Percentiles rank a stretch among this genome's conserved stretches.
Evolutionary conservation across 2,329 filamentous ascomycete species (phyloP).

Genomic region (Pseudocercospora macadamiae): DNA sequence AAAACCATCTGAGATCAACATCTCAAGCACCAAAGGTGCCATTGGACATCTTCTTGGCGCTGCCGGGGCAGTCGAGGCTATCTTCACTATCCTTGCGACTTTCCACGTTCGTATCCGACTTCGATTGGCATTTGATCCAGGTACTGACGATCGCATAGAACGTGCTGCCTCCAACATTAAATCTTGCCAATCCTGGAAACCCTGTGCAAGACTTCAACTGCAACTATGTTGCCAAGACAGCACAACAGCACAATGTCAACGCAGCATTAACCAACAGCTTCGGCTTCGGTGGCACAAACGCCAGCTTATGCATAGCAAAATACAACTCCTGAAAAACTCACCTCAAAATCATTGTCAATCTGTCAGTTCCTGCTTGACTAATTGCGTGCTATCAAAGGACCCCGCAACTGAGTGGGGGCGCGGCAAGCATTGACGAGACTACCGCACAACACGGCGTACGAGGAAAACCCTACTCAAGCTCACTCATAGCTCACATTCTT

Average conservation of each 20-base stretch:
- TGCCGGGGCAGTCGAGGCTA: slow-evolving; percentile 84
- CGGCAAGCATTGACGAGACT: not conserved
- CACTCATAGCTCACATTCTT: not conserved
- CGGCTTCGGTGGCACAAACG: slow-evolving; percentile 96
- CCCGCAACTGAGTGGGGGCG: slow-evolving; percentile 17
- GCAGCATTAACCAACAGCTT: slow-evolving; percentile 93
- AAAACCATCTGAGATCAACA: slow-evolving; percentile 67
- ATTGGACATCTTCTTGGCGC: slow-evolving; percentile 90
- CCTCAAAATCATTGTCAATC: not conserved
- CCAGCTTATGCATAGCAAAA: slow-evolving; percentile 76
- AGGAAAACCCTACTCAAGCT: not conserved
- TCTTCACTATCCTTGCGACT: slow-evolving; percentile 81
- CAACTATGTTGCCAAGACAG: slow-evolving; percentile 76
- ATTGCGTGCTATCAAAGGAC: slow-evolving; percentile 14
- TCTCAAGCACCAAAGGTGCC: slow-evolving; percentile 93
- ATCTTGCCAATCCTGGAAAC: slow-evolving; percentile 66
- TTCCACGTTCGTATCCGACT: slow-evolving; percentile 62
- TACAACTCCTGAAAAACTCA: slow-evolving; percentile 11
- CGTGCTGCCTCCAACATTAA: slow-evolving; percentile 81
- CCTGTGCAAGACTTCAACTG: slow-evolving; percentile 69
- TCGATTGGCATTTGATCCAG: not conserved
- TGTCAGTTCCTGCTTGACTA: not conserved
- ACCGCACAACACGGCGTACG: not conserved
- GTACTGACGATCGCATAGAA: slow-evolving; percentile 56
- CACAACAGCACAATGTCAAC: slow-evolving; percentile 71